Evolutionary conservation across 1,139 yeast species (phyloP).

Genomic region (Zhuliangozyma blackwelliae): DNA sequence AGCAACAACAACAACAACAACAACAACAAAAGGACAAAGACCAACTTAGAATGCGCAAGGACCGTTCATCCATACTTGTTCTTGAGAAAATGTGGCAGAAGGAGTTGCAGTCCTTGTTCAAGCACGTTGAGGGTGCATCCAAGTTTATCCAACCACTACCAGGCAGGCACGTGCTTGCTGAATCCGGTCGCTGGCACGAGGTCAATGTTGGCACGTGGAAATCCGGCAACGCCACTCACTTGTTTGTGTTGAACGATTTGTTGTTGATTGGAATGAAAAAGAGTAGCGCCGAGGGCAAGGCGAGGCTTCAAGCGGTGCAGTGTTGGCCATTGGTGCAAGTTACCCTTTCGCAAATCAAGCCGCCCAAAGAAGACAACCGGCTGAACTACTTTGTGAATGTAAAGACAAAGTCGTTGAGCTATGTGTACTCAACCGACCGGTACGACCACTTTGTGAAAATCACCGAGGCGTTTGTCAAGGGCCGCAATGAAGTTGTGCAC

Average conservation of each 20-base stretch:
- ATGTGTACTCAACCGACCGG: constrained; percentile 63
- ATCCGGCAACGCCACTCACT: constrained; percentile 69
- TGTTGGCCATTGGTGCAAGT: constrained; percentile 76
- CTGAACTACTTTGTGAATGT: constrained; percentile 43
- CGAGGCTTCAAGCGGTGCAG: constrained; percentile 63
- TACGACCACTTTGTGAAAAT: constrained; percentile 56
- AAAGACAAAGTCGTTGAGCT: constrained; percentile 45
- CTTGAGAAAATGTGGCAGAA: constrained; percentile 79
- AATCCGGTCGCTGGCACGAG: constrained; percentile 85
- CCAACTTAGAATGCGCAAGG: constrained; percentile 27
- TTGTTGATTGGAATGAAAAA: constrained; percentile 69
- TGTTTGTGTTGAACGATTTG: constrained; percentile 75
- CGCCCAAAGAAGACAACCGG: constrained; percentile 17
- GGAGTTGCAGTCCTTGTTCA: constrained; percentile 67
- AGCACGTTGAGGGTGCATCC: constrained; percentile 88
- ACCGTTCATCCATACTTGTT: constrained; percentile 66
- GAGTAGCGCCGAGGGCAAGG: constrained; percentile 25
- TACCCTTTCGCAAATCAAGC: constrained; percentile 38
- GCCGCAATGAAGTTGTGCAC: constrained; percentile 56
- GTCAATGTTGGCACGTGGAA: constrained; percentile 85
- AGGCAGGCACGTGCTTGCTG: constrained; percentile 77
- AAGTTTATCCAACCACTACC: constrained; percentile 72
- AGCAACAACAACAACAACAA: constrained; percentile 6
- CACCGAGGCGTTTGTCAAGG: constrained; percentile 56
- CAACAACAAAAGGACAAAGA: constrained; percentile 2